These are phyloP conservation scores for Stipa capillata DNA, from an alignment of 176 grass and related monocot genomes.

Conservation along the genomic window DNA sequence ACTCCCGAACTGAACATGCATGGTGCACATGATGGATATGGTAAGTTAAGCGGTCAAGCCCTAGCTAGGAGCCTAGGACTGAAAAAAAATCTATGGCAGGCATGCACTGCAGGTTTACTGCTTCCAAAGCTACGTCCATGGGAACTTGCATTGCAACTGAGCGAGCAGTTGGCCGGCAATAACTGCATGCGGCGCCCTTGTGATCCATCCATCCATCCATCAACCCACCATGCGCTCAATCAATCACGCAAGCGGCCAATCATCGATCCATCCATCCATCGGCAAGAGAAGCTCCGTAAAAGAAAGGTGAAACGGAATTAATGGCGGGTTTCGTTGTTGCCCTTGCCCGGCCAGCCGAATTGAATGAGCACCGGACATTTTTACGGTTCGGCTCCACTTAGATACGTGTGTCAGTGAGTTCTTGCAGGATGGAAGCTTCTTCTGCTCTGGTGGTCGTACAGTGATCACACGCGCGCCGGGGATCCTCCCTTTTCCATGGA, in stretches of 20 bases:
- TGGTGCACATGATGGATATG: neutral
- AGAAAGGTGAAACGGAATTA: constrained; percentile 14
- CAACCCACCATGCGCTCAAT: neutral
- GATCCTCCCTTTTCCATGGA: constrained; percentile 5
- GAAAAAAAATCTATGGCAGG: neutral
- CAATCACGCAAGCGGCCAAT: neutral
- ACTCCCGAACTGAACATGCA: neutral
- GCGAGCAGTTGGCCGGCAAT: constrained; percentile 32
- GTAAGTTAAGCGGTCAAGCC: constrained; percentile 9
- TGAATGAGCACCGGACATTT: constrained; percentile 15
- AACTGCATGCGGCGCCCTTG: constrained; percentile 10
- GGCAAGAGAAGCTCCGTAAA: constrained; percentile 11
- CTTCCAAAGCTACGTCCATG: neutral
- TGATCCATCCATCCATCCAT: neutral
- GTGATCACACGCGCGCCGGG: neutral
- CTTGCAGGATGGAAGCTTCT: constrained; percentile 32
- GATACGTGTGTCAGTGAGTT: constrained; percentile 55
- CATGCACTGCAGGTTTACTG: neutral
- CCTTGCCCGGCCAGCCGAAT: neutral
- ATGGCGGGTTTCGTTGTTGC: too few relatives aligned
- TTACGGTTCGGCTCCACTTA: constrained; percentile 43
- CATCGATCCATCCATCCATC: neutral
- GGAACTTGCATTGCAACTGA: too few relatives aligned
- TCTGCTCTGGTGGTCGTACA: constrained; percentile 2
- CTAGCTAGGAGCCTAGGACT: neutral